phyloP scores from a whole-genome alignment of 352 stramenopile genomes.

The Phytophthora palmivora region DNA sequence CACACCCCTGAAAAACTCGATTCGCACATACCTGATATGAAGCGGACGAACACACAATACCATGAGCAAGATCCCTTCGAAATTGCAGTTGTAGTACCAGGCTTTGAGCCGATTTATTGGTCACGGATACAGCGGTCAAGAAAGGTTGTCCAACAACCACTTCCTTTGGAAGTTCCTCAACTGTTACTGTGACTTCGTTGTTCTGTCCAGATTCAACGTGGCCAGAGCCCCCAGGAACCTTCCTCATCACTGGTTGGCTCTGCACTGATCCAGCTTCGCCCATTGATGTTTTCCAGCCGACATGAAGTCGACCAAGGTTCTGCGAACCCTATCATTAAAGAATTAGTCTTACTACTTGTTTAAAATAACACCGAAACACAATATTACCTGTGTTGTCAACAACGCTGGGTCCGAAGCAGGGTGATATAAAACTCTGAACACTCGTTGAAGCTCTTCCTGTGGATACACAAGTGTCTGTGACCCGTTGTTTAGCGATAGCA shows the following conservation, averaged over 20 bases:
- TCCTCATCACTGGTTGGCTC: constrained; percentile 81
- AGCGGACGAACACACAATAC: constrained; percentile 76
- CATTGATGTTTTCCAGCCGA: constrained; percentile 85
- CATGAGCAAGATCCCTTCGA: constrained; percentile 67
- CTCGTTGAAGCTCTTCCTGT: constrained; percentile 80
- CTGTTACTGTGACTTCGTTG: constrained; percentile 50
- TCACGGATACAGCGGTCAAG: constrained; percentile 54
- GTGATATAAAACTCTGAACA: constrained; percentile 70
- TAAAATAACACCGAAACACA: no score
- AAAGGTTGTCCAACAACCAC: constrained; percentile 64
- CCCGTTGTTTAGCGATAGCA: constrained; percentile 42
- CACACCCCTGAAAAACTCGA: not conserved
- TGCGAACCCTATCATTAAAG: constrained; percentile 47
- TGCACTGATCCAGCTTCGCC: constrained; percentile 84
- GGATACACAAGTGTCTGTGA: constrained; percentile 73
- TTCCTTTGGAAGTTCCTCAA: constrained; percentile 58
- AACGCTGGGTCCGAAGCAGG: constrained; percentile 40
- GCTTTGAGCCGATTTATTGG: constrained; percentile 69
- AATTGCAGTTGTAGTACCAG: constrained; percentile 84
- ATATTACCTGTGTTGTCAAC: constrained; percentile 43
- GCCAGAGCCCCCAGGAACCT: constrained; percentile 29
- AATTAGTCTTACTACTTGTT: no score
- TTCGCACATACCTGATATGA: constrained; percentile 69
- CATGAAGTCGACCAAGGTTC: constrained; percentile 77
- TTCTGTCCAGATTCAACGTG: constrained; percentile 17